Conservation (phyloP, 1,284 basidiomycete genomes). For the Kalmanozyma brasiliensis region DNA sequence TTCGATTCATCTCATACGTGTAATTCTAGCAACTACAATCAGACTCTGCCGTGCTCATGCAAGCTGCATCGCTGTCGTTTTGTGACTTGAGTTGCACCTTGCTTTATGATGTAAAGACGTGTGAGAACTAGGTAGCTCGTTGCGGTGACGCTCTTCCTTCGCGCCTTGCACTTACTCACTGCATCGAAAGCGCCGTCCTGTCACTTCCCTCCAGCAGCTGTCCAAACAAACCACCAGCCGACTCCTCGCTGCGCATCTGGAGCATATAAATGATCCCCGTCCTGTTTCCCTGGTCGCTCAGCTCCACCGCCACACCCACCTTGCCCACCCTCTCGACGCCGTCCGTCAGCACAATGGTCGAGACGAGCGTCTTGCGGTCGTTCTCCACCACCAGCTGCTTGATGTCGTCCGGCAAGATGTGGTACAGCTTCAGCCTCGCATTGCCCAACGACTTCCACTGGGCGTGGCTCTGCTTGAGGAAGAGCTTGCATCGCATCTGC, state of each 20-base stretch:
- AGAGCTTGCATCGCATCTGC: conserved; percentile 99
- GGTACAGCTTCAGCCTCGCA: conserved; percentile 86
- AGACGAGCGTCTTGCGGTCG: conserved; percentile 81
- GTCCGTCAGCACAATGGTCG: conserved; percentile 92
- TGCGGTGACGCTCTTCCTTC: background rate
- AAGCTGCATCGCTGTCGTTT: too few species aligned
- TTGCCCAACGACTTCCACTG: conserved; percentile 96
- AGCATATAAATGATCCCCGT: conserved; percentile 99
- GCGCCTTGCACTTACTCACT: background rate
- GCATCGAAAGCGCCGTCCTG: conserved; percentile 70
- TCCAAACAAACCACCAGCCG: conserved; percentile 85
- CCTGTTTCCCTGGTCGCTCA: conserved; percentile 86
- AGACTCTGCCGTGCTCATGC: too few species aligned
- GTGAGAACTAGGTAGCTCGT: too few species aligned
- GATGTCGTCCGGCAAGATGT: conserved; percentile 80
- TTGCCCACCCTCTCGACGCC: conserved; percentile 97
- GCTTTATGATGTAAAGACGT: too few species aligned
- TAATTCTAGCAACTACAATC: conserved; percentile 8
- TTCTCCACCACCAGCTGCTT: conserved; percentile 97
- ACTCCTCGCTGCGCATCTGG: conserved; percentile 78
- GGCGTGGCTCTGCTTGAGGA: conserved; percentile 91
- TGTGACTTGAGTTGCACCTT: too few species aligned
- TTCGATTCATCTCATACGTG: conserved; percentile 3
- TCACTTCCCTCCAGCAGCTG: conserved; percentile 88
- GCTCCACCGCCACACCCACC: conserved; percentile 94